Evolutionary conservation across 768 basidiomycete species (phyloP).

Genomic region (Leccinum ochraceum): DNA sequence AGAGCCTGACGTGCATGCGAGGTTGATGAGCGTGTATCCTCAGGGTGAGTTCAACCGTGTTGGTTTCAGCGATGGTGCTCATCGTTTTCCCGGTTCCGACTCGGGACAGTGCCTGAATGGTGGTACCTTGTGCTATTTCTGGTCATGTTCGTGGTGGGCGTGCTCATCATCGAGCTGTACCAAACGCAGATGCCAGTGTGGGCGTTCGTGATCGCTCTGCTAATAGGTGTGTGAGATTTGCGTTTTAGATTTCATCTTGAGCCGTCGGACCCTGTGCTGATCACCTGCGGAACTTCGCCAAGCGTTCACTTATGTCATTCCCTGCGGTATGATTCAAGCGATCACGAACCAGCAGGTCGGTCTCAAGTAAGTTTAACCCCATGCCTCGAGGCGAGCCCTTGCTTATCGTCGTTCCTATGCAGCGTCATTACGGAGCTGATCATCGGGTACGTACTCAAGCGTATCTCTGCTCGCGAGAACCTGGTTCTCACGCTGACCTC

Average conservation of each 20-base stretch:
- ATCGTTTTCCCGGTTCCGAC: not conserved
- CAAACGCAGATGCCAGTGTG: slow-evolving; percentile 65
- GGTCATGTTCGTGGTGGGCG: slow-evolving; percentile 71
- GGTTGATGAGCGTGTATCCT: slow-evolving; percentile 73
- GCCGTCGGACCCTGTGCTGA: not conserved
- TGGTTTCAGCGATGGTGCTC: not conserved
- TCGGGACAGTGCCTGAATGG: slow-evolving; percentile 79
- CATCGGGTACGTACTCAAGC: slow-evolving; percentile 45
- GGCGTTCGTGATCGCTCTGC: slow-evolving; percentile 65
- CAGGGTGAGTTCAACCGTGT: slow-evolving; percentile 31
- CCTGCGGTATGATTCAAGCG: slow-evolving; percentile 61
- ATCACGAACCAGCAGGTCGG: slow-evolving; percentile 82
- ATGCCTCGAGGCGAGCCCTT: too few species aligned
- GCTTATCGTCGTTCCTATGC: slow-evolving; percentile 3
- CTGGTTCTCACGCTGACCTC: slow-evolving; percentile 6
- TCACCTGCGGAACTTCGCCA: slow-evolving; percentile 1
- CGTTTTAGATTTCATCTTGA: not conserved
- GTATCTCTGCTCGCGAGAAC: slow-evolving; percentile 4
- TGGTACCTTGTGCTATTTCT: slow-evolving; percentile 74
- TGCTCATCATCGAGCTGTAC: slow-evolving; percentile 74
- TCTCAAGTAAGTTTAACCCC: slow-evolving; percentile 40
- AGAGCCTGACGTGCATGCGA: slow-evolving; percentile 83
- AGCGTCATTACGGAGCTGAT: slow-evolving; percentile 79
- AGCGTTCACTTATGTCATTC: slow-evolving; percentile 49
- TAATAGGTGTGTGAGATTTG: slow-evolving; percentile 37